Base-by-base conservation (phyloP, 2,329 filamentous ascomycete species). In the Pestalotiopsis sp. region DNA sequence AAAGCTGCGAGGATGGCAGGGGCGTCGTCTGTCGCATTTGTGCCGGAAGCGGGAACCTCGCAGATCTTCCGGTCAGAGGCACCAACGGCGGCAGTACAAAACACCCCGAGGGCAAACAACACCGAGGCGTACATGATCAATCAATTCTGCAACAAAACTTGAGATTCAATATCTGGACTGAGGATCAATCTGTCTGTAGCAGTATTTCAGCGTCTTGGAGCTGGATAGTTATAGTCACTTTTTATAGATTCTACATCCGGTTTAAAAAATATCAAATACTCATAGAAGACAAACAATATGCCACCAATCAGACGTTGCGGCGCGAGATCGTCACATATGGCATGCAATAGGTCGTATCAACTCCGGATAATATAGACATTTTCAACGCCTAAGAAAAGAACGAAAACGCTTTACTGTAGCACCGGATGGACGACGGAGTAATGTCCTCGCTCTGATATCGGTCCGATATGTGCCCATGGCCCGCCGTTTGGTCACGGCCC, bases 1-100 rank as follows among this genome's bases (percentile, higher is more conserved):
- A 85, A 84, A 0, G 83, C 83, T 2, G 79, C 64, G 0, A 81
- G 39, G 5, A 85, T 83, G 0, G 80, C 79, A 0, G 83, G 82
- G 0, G 80, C 77, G 70, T 83, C 82, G 64, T 84, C 81, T 2
- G 59, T 62, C 4, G 36, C 25, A 12, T 62, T 62, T 3, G 59
- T 62, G 4, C 59, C 59, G 13, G 25, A 27, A 62, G 59, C 59
- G 9, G 59, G 27, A 39, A 62, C 59, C 7, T 27, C 36, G 31
- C 59, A 62, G 14, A 62, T n/a, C 27, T 62, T 62, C 23, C 59
- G 41, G 59, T 39, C 59, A 20, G 59, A 12, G 59, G 38, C 12
- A 61, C 14, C 58, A 1, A 36, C n/a, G 12, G 36, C 59, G 59
- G 31, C 59, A 41, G 25, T 17, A 6, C 12, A 20, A 11, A 39